These are phyloP conservation scores for Hibiscus trionum DNA, from an alignment of 345 rosid genomes.

Conservation along the genomic window DNA sequence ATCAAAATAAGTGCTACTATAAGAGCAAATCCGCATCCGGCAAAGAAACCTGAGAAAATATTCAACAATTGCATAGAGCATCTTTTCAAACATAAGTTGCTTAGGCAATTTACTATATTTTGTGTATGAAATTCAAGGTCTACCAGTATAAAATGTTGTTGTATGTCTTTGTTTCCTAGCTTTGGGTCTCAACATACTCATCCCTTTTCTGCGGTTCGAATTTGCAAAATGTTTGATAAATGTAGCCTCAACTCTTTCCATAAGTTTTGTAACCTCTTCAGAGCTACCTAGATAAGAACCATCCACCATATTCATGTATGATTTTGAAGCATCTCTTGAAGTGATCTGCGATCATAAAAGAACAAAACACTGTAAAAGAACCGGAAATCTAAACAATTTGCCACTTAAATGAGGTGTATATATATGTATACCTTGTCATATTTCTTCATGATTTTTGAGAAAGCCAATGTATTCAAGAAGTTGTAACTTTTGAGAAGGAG, in stretches of 20 bases:
- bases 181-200: background rate
- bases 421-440: background rate
- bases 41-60: background rate
- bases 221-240: background rate
- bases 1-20: background rate
- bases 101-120: background rate
- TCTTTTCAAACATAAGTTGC: background rate
- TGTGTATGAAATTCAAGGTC: background rate
- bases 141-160: background rate
- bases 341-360: background rate
- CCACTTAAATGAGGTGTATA: background rate
- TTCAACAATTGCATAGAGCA: background rate
- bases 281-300: background rate
- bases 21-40: background rate
- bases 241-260: background rate
- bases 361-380: background rate
- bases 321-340: background rate
- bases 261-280: background rate
- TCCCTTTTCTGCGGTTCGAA: background rate
- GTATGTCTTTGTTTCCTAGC: background rate
- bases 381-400: background rate
- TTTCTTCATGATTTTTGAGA: background rate
- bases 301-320: background rate
- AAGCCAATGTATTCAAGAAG: background rate
- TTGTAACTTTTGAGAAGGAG: background rate